Base-by-base conservation (phyloP, 306 rosid species). In the Styphnolobium japonicum region DNA sequence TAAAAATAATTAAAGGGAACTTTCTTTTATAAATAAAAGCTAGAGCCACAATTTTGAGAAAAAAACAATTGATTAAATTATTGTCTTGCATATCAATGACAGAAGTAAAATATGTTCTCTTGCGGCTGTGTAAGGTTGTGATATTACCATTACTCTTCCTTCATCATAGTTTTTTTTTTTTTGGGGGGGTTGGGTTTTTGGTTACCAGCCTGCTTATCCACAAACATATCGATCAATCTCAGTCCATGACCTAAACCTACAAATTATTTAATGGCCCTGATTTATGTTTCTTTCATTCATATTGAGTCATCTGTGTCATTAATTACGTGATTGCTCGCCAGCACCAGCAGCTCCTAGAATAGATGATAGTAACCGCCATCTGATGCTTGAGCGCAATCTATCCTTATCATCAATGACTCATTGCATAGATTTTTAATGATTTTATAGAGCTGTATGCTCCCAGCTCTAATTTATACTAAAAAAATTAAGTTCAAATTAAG, bases 151-250 rank as follows among this genome's bases (percentile, higher is more conserved):
- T 14, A 57, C 46, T 36, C n/a, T 1, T 49, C 4, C 16, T 37
- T 10, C 5, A 6, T 19, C 1, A 8, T 56, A 29, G 51, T 3
- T n/a, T 46, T 27, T 52, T 23, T 15, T 42, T 67, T 67, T 22
- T 0, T 43, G 22, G 3, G 3, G 7, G 7, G 37, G 29, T 5
- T 25, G 61, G 43, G 49, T 53, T 45, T 71, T 5, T 18, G 22
- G 73, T 72, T 63, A 69, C 68, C 73, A 40, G 55, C 49, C 43
- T 56, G 19, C 64, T 63, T 15, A 55, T 57, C 37, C 25, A 2
- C 51, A 73, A 81, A 74, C 57, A 22, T 51, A 22, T 73, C 43
- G 58, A 58, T 67, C 25, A 23, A 77, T 81, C 66, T 75, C 19
- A 7, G 31, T 75, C 81, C 40, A 7, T 45, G 53, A 46, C 65